Percentiles rank a stretch among this genome's conserved stretches.
phyloP scores from a whole-genome alignment of 257 asterid species.

The Solanum corneliomulleri region DNA sequence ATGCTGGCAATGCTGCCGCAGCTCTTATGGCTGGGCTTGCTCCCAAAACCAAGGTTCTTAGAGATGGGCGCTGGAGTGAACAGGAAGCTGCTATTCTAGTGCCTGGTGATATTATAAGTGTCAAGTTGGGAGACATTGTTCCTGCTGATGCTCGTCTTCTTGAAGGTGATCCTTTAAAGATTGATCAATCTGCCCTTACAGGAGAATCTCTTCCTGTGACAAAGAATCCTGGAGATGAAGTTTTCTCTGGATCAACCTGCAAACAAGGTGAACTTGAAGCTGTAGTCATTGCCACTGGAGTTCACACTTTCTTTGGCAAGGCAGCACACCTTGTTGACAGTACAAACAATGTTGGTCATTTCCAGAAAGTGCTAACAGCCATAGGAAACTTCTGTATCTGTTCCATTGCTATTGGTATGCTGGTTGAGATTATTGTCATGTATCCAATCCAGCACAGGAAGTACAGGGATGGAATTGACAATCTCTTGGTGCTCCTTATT shows the following conservation, averaged over 20 bases:
- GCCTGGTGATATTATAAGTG: constrained; percentile 92
- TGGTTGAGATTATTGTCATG: constrained; percentile 78
- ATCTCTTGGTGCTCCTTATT: constrained; percentile 86
- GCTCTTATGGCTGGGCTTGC: constrained; percentile 99
- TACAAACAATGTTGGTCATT: constrained; percentile 96
- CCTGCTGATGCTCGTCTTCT: constrained; percentile 99
- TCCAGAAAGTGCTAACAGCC: constrained; percentile 92
- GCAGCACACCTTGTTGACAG: constrained; percentile 99
- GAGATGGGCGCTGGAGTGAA: constrained; percentile 92
- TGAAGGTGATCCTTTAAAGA: constrained; percentile 88
- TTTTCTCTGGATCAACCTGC: constrained; percentile 94
- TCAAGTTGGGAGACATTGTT: constrained; percentile 74
- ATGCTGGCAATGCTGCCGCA: constrained; percentile 99
- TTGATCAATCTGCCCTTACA: constrained; percentile 91
- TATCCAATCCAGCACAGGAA: constrained; percentile 88
- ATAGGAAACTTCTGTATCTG: constrained; percentile 96
- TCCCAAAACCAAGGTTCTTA: constrained; percentile 93
- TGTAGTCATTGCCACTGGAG: constrained; percentile 92
- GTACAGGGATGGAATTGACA: constrained; percentile 82
- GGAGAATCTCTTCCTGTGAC: constrained; percentile 97
- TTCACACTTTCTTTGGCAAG: constrained; percentile 93
- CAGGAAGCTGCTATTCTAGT: constrained; percentile 88
- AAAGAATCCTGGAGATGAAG: constrained; percentile 65
- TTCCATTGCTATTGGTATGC: constrained; percentile 86
- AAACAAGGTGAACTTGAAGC: constrained; percentile 97